phyloP scores from a whole-genome alignment of 805 yeast species.

The Yamadazyma akitaensis region DNA sequence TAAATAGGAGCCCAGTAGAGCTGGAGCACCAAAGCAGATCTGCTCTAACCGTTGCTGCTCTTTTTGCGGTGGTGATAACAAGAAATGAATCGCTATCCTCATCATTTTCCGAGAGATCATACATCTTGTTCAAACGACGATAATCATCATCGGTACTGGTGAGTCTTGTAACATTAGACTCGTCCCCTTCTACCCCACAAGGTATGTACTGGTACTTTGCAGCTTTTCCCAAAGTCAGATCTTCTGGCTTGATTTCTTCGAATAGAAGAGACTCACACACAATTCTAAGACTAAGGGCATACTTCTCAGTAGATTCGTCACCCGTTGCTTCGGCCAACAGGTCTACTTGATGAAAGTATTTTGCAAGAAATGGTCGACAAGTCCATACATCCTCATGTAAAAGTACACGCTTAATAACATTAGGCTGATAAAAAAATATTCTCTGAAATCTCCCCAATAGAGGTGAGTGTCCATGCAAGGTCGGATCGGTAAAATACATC shows the following conservation, averaged over 20 bases:
- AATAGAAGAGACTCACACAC: slow-evolving; percentile 41
- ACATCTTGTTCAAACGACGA: slow-evolving; percentile 27
- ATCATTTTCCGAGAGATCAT: slow-evolving; percentile 4
- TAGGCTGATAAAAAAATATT: slow-evolving; percentile 22
- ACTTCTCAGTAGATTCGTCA: slow-evolving; percentile 35
- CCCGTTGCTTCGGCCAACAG: slow-evolving; percentile 49
- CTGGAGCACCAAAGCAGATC: slow-evolving; percentile 48
- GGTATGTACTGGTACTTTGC: slow-evolving; percentile 34
- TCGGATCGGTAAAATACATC: slow-evolving; percentile 26
- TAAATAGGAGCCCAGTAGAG: slow-evolving; percentile 42
- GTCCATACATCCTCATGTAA: slow-evolving; percentile 57
- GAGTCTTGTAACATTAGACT: slow-evolving; percentile 11
- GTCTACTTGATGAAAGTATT: slow-evolving; percentile 47
- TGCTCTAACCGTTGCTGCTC: slow-evolving; percentile 43
- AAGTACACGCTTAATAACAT: slow-evolving; percentile 29
- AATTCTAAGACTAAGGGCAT: slow-evolving; percentile 23
- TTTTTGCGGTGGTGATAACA: slow-evolving; percentile 40
- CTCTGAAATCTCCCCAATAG: slow-evolving; percentile 17
- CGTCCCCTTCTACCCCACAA: slow-evolving; percentile 17
- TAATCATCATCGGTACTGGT: slow-evolving; percentile 33
- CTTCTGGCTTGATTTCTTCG: not conserved
- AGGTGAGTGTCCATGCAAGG: slow-evolving; percentile 23
- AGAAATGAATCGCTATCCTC: slow-evolving; percentile 15
- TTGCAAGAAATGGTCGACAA: slow-evolving; percentile 33
- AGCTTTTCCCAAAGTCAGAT: slow-evolving; percentile 29